A percentile compares a stretch with the other conserved stretches of the same genome.
phyloP scores from a whole-genome alignment of 805 yeast species.

The Hanseniaspora taiwanica region DNA sequence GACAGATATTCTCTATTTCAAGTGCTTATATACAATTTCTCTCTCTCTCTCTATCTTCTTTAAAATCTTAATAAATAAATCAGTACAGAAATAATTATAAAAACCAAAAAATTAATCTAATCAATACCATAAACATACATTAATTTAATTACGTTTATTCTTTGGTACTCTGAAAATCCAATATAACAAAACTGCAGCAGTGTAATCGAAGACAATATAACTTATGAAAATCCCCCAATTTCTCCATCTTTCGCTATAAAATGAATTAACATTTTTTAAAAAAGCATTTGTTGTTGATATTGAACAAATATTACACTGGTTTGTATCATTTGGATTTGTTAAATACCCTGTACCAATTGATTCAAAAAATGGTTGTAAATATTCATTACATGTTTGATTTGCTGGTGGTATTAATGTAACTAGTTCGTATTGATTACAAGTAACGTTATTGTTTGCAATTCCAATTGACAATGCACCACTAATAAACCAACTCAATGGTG shows the following conservation, averaged over 20 bases:
- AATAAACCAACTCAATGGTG: constrained; percentile 58
- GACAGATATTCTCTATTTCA: too few species aligned
- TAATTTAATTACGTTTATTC: too few species aligned
- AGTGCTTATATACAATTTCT: too few species aligned
- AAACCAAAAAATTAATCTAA: too few species aligned
- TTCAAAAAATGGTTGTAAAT: constrained; percentile 27
- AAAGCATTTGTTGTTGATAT: constrained; percentile 42
- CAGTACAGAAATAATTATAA: too few species aligned
- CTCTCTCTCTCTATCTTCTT: too few species aligned
- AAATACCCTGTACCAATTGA: constrained; percentile 33
- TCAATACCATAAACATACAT: too few species aligned
- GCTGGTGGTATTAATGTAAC: constrained; percentile 39
- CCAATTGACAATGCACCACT: constrained; percentile 41
- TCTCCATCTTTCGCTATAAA: constrained; percentile 36
- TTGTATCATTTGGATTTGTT: constrained; percentile 34
- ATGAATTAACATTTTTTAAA: constrained; percentile 33
- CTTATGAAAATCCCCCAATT: constrained; percentile 45
- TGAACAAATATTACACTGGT: constrained; percentile 45
- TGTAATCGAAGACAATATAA: constrained; percentile 33
- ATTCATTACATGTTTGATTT: constrained; percentile 46
- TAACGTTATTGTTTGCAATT: constrained; percentile 35
- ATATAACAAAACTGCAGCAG: constrained; percentile 33
- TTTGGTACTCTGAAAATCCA: constrained; percentile 70
- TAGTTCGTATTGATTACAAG: constrained; percentile 37
- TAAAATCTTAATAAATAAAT: too few species aligned